Percentiles rank a stretch among this genome's conserved stretches.
These are phyloP conservation scores for Candolleomyces aberdarensis DNA, from an alignment of 768 basidiomycete species.

Conservation along the genomic window DNA sequence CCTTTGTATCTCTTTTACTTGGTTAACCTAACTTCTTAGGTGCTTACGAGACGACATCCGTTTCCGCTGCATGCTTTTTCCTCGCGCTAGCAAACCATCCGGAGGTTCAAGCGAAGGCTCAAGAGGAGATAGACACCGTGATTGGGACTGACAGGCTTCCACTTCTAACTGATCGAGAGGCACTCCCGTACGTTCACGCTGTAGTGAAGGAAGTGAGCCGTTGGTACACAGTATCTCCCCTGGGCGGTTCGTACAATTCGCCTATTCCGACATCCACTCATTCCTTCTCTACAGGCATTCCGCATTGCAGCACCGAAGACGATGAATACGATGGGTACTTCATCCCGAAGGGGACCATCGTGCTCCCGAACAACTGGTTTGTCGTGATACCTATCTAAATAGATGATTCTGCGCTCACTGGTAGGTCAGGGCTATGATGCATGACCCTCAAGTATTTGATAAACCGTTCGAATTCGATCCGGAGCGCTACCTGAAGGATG, in stretches of 20 bases:
- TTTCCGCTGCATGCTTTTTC: not conserved
- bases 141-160: slow-evolving; percentile 35
- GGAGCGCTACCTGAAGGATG: slow-evolving; percentile 22
- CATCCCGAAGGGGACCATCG: no score
- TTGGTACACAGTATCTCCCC: slow-evolving; percentile 17
- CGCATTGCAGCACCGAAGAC: not conserved
- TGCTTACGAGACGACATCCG: not conserved
- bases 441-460: slow-evolving; percentile 26
- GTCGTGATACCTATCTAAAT: no score
- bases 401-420: slow-evolving; percentile 4
- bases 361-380: no score
- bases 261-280: no score
- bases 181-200: slow-evolving; percentile 34
- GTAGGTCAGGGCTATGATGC: slow-evolving; percentile 21
- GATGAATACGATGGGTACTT: no score
- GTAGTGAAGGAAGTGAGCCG: slow-evolving; percentile 28
- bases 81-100: not conserved
- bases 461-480: slow-evolving; percentile 32
- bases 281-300: not conserved
- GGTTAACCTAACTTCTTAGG: no score
- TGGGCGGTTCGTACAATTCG: not conserved
- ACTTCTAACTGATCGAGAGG: slow-evolving; percentile 17
- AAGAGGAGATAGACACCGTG: slow-evolving; percentile 40
- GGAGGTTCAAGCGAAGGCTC: slow-evolving; percentile 13
- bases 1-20: no score